Evolutionary conservation across 2,329 filamentous ascomycete species (phyloP).

Genomic region (Ophiostoma sp.): DNA sequence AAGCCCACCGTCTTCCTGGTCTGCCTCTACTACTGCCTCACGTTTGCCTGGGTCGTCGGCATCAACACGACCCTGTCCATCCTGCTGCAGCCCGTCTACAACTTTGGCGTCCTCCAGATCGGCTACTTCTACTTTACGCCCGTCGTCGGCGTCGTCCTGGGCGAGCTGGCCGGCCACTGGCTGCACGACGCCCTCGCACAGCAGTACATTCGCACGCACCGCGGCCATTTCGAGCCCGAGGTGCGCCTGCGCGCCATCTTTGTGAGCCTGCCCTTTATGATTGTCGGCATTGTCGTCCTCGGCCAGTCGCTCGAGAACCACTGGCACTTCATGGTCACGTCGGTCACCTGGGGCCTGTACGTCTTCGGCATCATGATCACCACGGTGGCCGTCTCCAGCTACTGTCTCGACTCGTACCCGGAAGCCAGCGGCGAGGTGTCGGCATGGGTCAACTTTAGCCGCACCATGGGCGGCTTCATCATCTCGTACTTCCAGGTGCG

Average conservation of each 20-base stretch:
- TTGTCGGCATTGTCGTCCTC: conserved; percentile 46
- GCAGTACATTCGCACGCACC: conserved; percentile 42
- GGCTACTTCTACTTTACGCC: conserved; percentile 56
- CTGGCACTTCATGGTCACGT: conserved; percentile 50
- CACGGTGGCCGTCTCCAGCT: conserved; percentile 48
- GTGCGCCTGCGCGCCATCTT: conserved; percentile 47
- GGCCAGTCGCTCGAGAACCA: conserved; percentile 47
- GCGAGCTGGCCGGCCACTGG: conserved; percentile 51
- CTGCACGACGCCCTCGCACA: conserved; percentile 48
- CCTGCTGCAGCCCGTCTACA: conserved; percentile 47
- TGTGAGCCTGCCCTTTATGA: conserved; percentile 45
- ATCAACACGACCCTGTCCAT: conserved; percentile 54
- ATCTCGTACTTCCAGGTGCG: conserved; percentile 49
- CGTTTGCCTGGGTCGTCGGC: conserved; percentile 49
- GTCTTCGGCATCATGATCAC: conserved; percentile 53
- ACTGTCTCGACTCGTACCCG: conserved; percentile 51
- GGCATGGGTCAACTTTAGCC: conserved; percentile 47
- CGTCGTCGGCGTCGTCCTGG: conserved; percentile 49
- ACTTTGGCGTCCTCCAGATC: conserved; percentile 46
- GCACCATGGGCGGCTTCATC: conserved; percentile 45
- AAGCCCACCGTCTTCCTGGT: conserved; percentile 39
- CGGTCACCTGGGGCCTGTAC: conserved; percentile 49
- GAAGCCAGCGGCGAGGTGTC: conserved; percentile 51
- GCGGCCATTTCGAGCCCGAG: conserved; percentile 53
- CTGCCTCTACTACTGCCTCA: conserved; percentile 35